These are phyloP conservation scores for Aspergillus uvarum DNA, from an alignment of 2,329 filamentous ascomycete species.

Conservation along the genomic window DNA sequence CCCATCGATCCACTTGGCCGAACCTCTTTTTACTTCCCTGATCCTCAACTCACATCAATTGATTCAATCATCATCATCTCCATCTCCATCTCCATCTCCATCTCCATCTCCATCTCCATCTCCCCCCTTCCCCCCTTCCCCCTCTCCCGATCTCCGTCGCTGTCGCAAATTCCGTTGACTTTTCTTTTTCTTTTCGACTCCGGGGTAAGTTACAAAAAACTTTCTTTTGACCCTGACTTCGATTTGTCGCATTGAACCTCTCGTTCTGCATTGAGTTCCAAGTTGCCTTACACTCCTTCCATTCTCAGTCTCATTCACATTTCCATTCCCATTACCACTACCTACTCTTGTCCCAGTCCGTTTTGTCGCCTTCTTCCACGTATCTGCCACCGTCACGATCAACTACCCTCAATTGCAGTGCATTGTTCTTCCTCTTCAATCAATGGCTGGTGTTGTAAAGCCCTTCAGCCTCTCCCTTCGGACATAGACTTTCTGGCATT, in stretches of 20 bases:
- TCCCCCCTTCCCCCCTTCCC: background rate
- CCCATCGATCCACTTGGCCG: conserved; percentile 18
- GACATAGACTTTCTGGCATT: background rate
- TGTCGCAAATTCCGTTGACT: background rate
- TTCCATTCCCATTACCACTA: background rate
- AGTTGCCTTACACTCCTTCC: no score
- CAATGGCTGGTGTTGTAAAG: background rate
- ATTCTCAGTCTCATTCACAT: background rate
- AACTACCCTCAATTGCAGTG: background rate
- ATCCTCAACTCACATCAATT: conserved; percentile 5
- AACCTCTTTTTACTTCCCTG: conserved; percentile 19
- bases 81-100: background rate
- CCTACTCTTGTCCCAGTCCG: background rate
- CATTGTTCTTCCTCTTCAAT: conserved; percentile 1
- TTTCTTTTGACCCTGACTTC: no score
- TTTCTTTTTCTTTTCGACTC: background rate
- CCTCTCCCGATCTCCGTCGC: background rate
- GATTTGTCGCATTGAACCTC: no score
- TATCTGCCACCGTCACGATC: background rate
- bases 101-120: background rate
- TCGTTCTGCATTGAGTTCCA: no score
- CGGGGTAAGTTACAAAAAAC: background rate
- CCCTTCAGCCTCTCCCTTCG: background rate
- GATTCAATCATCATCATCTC: background rate
- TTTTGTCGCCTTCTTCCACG: background rate